Evolutionary conservation across 1,139 yeast species (phyloP).

Genomic region (Yamadazyma mexicana): DNA sequence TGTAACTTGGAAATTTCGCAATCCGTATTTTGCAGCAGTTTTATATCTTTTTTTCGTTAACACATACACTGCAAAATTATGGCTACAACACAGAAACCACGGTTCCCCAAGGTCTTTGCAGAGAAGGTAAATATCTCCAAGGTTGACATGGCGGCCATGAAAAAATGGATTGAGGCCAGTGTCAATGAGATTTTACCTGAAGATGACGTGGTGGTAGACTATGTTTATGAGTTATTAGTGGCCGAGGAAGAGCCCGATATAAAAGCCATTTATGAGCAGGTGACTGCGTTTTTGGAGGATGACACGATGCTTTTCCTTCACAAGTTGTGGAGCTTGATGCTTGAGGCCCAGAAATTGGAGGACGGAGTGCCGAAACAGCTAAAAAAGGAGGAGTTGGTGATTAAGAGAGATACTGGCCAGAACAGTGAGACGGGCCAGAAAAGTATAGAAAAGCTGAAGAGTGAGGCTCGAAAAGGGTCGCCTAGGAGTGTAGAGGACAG

Average conservation of each 20-base stretch:
- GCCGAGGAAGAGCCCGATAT: constrained; percentile 30
- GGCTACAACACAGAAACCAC: constrained; percentile 1
- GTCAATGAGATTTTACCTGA: constrained; percentile 39
- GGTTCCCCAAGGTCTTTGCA: constrained; percentile 29
- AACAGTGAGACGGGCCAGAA: not conserved
- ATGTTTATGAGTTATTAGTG: constrained; percentile 33
- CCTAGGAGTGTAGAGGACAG: too few relatives aligned
- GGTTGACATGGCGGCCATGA: constrained; percentile 34
- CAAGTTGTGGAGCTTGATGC: constrained; percentile 38
- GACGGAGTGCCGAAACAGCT: constrained; percentile 37
- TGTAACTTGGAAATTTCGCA: not conserved
- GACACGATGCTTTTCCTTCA: constrained; percentile 34
- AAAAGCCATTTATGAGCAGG: constrained; percentile 34
- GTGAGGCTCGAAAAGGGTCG: too few relatives aligned
- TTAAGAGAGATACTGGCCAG: constrained; percentile 9
- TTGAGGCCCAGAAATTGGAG: constrained; percentile 39
- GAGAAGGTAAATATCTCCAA: constrained; percentile 29
- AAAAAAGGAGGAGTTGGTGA: constrained; percentile 10
- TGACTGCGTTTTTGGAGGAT: constrained; percentile 40
- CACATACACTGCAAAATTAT: too few relatives aligned
- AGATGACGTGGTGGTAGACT: constrained; percentile 48
- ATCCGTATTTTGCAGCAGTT: not conserved
- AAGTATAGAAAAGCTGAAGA: not conserved
- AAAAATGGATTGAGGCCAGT: constrained; percentile 33
- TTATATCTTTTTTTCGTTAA: too few relatives aligned